Percentiles rank a stretch among this genome's conserved stretches.
These are phyloP conservation scores for Porcisia hertigi DNA, from an alignment of 208 protist genomes.

Conservation along the genomic window DNA sequence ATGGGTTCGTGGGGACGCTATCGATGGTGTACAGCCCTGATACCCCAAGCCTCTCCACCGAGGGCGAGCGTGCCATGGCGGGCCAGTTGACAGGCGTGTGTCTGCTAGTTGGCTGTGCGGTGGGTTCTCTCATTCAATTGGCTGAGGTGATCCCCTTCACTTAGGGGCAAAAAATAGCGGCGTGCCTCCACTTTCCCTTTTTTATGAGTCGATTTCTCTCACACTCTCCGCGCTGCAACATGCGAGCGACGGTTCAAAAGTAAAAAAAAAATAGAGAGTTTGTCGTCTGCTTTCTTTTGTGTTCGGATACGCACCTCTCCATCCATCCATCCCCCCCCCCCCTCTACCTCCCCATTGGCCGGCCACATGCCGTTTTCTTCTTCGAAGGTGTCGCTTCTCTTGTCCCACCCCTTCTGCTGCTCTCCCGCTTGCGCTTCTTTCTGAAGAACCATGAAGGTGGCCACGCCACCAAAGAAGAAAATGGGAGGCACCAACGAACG, in stretches of 20 bases:
- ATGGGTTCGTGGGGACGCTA: conserved; percentile 77
- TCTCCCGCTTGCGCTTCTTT: neutral
- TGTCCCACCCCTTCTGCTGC: neutral
- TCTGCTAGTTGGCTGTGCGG: conserved; percentile 62
- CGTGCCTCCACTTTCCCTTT: neutral
- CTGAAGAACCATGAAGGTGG: neutral
- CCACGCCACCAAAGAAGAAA: too few species aligned
- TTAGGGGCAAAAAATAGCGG: neutral
- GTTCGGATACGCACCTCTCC: neutral
- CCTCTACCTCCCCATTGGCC: neutral
- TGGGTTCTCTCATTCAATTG: conserved; percentile 68
- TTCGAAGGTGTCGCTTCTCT: neutral
- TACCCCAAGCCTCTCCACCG: conserved; percentile 38
- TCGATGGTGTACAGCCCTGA: conserved; percentile 77
- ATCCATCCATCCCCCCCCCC: neutral
- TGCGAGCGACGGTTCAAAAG: neutral
- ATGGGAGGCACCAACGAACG: neutral
- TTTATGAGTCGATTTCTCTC: neutral
- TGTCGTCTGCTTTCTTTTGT: neutral
- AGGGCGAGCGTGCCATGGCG: conserved; percentile 66
- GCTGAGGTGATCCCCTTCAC: conserved; percentile 46
- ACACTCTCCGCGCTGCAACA: neutral
- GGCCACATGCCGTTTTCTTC: neutral
- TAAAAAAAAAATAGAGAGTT: neutral
- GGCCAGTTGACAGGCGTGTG: conserved; percentile 59